Percentiles rank a stretch among this genome's conserved stretches.
Conservation (phyloP, 1,139 yeast species). For the Sugiyamaella pinicola region DNA sequence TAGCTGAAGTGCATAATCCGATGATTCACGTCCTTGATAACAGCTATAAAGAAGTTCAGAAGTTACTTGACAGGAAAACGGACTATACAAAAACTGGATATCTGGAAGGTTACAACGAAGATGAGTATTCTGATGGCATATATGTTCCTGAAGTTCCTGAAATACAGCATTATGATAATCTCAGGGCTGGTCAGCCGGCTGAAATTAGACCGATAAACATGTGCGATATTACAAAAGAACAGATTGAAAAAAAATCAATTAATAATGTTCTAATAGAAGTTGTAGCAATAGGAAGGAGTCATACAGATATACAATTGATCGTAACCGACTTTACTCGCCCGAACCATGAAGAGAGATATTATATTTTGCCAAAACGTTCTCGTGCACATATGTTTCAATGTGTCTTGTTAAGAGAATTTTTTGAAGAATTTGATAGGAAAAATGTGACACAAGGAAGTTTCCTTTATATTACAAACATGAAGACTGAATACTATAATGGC, state of each 20-base stretch:
- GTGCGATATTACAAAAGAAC: not conserved
- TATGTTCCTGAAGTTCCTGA: too few species aligned
- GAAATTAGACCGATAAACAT: not conserved
- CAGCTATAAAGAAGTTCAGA: not conserved
- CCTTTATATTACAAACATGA: not conserved
- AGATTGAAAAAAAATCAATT: not conserved
- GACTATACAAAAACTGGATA: not conserved
- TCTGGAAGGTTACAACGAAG: not conserved
- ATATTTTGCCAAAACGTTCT: not conserved
- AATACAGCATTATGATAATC: too few species aligned
- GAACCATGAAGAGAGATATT: not conserved
- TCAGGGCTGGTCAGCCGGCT: not conserved
- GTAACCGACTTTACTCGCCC: not conserved
- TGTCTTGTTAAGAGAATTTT: not conserved
- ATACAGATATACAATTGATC: too few species aligned
- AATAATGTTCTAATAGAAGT: not conserved
- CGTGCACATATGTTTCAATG: not conserved
- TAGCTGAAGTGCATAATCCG: not conserved
- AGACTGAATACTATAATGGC: not conserved
- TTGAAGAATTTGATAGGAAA: not conserved
- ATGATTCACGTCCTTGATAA: not conserved
- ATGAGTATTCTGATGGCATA: not conserved
- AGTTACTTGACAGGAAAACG: not conserved
- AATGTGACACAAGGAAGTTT: not conserved
- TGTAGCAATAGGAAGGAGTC: not conserved